Evolutionary conservation across 805 yeast species (phyloP).

Genomic region (Ogataea pignaliae): DNA sequence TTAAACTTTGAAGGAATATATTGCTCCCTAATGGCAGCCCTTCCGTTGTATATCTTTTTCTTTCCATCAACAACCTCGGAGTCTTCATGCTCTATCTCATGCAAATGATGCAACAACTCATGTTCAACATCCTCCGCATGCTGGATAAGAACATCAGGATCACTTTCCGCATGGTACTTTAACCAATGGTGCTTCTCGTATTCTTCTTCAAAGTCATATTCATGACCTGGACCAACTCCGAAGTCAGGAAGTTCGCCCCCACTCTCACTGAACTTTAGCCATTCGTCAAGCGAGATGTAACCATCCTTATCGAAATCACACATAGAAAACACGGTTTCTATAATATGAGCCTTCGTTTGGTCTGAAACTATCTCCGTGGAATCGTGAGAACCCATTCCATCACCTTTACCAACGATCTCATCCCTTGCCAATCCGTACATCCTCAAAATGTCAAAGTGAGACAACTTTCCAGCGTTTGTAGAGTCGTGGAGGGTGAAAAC

Average conservation of each 20-base stretch:
- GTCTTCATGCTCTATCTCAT: slow-evolving; percentile 63
- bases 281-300: slow-evolving; percentile 61
- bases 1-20: slow-evolving; percentile 20
- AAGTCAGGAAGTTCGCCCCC: slow-evolving; percentile 86
- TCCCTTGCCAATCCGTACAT: slow-evolving; percentile 76
- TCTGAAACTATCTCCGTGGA: slow-evolving; percentile 56
- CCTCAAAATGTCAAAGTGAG: slow-evolving; percentile 61
- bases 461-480: slow-evolving; percentile 52
- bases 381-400: slow-evolving; percentile 81
- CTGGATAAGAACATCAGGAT: slow-evolving; percentile 74
- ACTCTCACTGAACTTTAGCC: slow-evolving; percentile 50
- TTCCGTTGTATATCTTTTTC: slow-evolving; percentile 6
- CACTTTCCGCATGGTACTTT: slow-evolving; percentile 66
- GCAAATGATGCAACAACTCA: slow-evolving; percentile 80
- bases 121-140: slow-evolving; percentile 90
- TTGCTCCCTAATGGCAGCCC: slow-evolving; percentile 15
- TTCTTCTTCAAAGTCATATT: slow-evolving; percentile 87
- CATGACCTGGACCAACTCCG: slow-evolving; percentile 84
- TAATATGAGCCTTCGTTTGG: slow-evolving; percentile 51
- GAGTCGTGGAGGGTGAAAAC: slow-evolving; percentile 82
- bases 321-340: slow-evolving; percentile 47
- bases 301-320: slow-evolving; percentile 69
- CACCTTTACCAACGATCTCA: slow-evolving; percentile 78
- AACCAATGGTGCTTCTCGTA: slow-evolving; percentile 96
- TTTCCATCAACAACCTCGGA: slow-evolving; percentile 8